phyloP scores from a whole-genome alignment of 2,329 filamentous ascomycete species.

The Talaromyces pinophilus region DNA sequence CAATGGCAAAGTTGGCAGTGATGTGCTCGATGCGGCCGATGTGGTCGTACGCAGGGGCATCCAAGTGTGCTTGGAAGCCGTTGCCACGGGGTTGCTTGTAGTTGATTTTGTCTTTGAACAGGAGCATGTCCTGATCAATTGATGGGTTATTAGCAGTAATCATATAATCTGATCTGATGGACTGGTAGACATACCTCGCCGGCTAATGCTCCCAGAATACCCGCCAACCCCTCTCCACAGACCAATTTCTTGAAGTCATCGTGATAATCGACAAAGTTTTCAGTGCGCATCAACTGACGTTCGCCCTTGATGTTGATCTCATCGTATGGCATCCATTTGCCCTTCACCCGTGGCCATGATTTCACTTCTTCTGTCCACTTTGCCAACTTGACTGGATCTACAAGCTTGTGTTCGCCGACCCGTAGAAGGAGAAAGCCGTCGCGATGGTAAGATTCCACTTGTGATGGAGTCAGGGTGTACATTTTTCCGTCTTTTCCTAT shows the following conservation, averaged over 20 bases:
- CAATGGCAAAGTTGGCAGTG: conserved; percentile 39
- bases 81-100: conserved; percentile 39
- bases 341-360: conserved; percentile 33
- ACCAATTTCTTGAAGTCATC: conserved; percentile 31
- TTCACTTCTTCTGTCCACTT: conserved; percentile 32
- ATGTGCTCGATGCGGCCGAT: conserved; percentile 39
- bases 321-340: conserved; percentile 39
- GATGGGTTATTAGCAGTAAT: too few relatives aligned
- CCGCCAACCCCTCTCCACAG: conserved; percentile 30
- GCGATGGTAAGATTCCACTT: conserved; percentile 30
- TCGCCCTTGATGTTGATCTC: conserved; percentile 37
- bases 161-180: too few relatives aligned
- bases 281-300: conserved; percentile 38
- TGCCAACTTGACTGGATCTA: conserved; percentile 30
- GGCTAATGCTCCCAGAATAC: conserved; percentile 33
- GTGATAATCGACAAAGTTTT: conserved; percentile 38
- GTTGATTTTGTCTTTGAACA: conserved; percentile 44
- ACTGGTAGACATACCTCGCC: conserved; percentile 29
- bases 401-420: conserved; percentile 31
- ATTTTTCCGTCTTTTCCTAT: conserved; percentile 7
- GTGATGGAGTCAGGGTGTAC: conserved; percentile 25
- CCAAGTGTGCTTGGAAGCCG: conserved; percentile 39
- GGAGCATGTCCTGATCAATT: conserved; percentile 32
- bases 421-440: conserved; percentile 33
- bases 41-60: conserved; percentile 40